Conservation (phyloP, 148 eudicot genomes). For the Limonium bicolor region DNA sequence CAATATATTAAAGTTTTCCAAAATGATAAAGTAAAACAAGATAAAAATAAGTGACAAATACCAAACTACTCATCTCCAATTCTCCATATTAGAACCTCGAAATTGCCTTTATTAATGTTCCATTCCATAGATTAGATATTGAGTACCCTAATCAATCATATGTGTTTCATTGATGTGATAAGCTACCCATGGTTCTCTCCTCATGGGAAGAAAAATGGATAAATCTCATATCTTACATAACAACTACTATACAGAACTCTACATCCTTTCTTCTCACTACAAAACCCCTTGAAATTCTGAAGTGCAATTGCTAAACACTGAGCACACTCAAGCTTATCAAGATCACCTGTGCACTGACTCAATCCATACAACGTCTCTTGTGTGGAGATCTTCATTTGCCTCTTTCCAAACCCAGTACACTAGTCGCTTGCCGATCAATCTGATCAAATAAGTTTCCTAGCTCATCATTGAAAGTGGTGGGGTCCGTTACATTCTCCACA, state of each 20-base stretch:
- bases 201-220: slow-evolving; percentile 69
- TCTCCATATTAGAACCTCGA: too few relatives aligned
- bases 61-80: too few relatives aligned
- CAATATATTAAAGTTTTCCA: too few relatives aligned
- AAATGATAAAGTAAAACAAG: too few relatives aligned
- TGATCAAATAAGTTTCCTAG: slow-evolving; percentile 28
- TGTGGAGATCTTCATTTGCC: slow-evolving; percentile 21
- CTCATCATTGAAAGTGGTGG: slow-evolving; percentile 26
- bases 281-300: slow-evolving; percentile 30
- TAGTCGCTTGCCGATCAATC: slow-evolving; percentile 32
- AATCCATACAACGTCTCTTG: slow-evolving; percentile 48
- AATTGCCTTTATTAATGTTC: too few relatives aligned
- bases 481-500: slow-evolving; percentile 30
- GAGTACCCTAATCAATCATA: too few relatives aligned
- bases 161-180: too few relatives aligned
- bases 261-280: slow-evolving; percentile 48
- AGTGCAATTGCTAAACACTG: slow-evolving; percentile 59
- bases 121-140: too few relatives aligned
- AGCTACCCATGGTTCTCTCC: too few relatives aligned
- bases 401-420: slow-evolving; percentile 50
- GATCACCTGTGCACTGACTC: slow-evolving; percentile 65
- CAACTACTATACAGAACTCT: slow-evolving; percentile 61
- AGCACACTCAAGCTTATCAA: slow-evolving; percentile 30
- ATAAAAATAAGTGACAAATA: too few relatives aligned
- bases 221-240: slow-evolving; percentile 58